Evolutionary conservation across 331 rosid genomes (phyloP), one percentile per base, ranked within the genome.

Genomic region (Rosa hybrid): DNA sequence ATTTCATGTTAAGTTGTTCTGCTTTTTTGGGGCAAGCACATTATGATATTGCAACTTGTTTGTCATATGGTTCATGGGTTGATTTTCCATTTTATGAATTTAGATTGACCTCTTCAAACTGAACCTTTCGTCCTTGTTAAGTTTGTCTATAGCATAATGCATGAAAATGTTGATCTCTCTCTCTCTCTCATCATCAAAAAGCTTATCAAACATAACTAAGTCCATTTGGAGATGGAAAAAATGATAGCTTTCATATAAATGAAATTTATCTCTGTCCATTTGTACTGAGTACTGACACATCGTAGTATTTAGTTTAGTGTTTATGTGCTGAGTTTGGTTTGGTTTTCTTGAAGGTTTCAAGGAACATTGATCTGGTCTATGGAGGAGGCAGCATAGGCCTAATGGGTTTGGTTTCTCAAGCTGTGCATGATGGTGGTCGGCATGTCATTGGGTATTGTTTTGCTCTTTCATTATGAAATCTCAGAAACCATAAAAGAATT

Each of bases 341-440:
- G 67, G 45, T 78, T 54, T 78, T 68, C 21, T 48, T 79, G 87
- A 81, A 96, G 99, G 98, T 96, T 16, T 90, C 97, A 71, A 96
- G 97, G 85, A 96, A 87, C 92, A 96, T 96, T 59, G 98, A 96
- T 88, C 91, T 96, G 84, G 99, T 96, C 71, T 96, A 96, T 83
- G 99, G 99, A 80, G 99, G 99, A 7, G 99, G 99, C 77, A 96
- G 99, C 92, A 93, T 96, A 85, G 99, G 99, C 53, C 94, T 96
- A 1, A 96, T 96, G 99, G 99, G 99, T 76, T 88, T 91, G 77
- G 97, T 96, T 84, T 96, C 99, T 39, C 99, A 96, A 88, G 99
- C 99, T 46, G 99, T 96, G 90, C 99, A 96, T 92, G 88, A 92
- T 84, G 99, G 99, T 6, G 99, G 99, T 87, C 92, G 99, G 65